Percentiles rank a stretch among this genome's conserved stretches.
Evolutionary conservation across 2,329 filamentous ascomycete genomes (phyloP).

Genomic region (Intubia oerlemansii): DNA sequence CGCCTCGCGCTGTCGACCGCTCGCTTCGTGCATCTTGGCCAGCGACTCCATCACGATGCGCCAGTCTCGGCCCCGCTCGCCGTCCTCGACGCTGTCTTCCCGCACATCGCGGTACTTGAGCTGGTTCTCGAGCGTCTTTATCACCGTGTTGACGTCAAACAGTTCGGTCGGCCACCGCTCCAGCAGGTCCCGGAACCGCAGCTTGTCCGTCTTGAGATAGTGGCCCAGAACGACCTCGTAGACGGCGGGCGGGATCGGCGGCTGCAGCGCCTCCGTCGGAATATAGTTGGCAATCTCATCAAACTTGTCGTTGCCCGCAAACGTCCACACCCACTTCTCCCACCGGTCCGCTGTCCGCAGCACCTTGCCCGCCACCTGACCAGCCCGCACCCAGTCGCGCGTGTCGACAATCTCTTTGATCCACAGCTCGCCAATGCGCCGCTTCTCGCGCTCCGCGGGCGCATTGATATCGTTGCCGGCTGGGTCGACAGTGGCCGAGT

Average conservation of each 20-base stretch:
- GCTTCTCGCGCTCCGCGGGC: conserved; percentile 66
- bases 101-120: conserved; percentile 54
- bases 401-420: conserved; percentile 62
- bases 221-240: conserved; percentile 82
- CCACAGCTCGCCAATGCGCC: conserved; percentile 83
- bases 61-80: conserved; percentile 62
- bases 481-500: conserved; percentile 43
- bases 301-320: conserved; percentile 67
- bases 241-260: conserved; percentile 57
- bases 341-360: conserved; percentile 60
- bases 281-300: conserved; percentile 79
- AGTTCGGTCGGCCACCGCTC: conserved; percentile 69
- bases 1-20: conserved; percentile 63
- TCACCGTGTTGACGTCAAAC: conserved; percentile 59
- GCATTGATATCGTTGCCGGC: conserved; percentile 38
- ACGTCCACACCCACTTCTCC: conserved; percentile 92
- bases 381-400: conserved; percentile 57
- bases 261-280: conserved; percentile 54
- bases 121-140: conserved; percentile 61
- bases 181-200: conserved; percentile 55
- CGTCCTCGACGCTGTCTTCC: conserved; percentile 56
- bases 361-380: conserved; percentile 63
- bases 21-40: conserved; percentile 65
- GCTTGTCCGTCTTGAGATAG: conserved; percentile 63
- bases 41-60: conserved; percentile 70